Evolutionary conservation across 768 basidiomycete species (phyloP).

Genomic region (Mycena vulgaris): DNA sequence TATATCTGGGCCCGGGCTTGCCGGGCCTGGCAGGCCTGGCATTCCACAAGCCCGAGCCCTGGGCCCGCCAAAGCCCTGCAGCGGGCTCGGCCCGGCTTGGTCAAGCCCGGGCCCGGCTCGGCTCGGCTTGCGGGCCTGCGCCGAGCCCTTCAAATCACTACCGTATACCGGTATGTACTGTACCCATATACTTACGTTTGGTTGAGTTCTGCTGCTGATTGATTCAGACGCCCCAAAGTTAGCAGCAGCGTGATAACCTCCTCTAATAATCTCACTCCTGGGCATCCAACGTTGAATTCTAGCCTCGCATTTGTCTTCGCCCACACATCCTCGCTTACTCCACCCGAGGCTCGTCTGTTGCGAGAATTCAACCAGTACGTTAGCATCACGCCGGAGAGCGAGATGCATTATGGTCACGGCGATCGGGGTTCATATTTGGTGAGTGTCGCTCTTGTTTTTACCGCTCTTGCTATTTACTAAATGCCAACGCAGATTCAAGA

Average conservation of each 20-base stretch:
- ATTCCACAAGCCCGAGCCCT: too few relatives aligned
- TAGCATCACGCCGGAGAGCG: slow-evolving; percentile 29
- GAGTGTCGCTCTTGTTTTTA: not conserved
- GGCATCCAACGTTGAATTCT: slow-evolving; percentile 12
- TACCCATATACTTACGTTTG: too few relatives aligned
- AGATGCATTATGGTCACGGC: slow-evolving; percentile 31
- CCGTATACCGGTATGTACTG: too few relatives aligned
- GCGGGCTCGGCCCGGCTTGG: too few relatives aligned
- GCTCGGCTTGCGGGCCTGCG: too few relatives aligned
- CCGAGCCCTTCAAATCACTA: too few relatives aligned
- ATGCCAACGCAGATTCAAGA: not conserved
- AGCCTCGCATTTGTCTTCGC: slow-evolving; percentile 29
- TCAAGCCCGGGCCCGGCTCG: too few relatives aligned
- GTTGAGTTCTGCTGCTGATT: not conserved
- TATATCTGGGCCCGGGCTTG: too few relatives aligned
- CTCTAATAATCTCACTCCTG: slow-evolving; percentile 13
- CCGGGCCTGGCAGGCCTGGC: too few relatives aligned
- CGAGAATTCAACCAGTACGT: slow-evolving; percentile 25
- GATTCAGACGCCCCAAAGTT: not conserved
- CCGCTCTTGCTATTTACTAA: too few relatives aligned
- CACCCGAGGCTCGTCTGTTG: slow-evolving; percentile 20
- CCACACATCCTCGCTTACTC: slow-evolving; percentile 14
- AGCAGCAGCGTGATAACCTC: slow-evolving; percentile 6
- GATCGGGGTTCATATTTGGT: slow-evolving; percentile 13
- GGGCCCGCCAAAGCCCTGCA: too few relatives aligned